phyloP scores from a whole-genome alignment of 1,284 basidiomycete species.

The Cryptococcus floricola region DNA sequence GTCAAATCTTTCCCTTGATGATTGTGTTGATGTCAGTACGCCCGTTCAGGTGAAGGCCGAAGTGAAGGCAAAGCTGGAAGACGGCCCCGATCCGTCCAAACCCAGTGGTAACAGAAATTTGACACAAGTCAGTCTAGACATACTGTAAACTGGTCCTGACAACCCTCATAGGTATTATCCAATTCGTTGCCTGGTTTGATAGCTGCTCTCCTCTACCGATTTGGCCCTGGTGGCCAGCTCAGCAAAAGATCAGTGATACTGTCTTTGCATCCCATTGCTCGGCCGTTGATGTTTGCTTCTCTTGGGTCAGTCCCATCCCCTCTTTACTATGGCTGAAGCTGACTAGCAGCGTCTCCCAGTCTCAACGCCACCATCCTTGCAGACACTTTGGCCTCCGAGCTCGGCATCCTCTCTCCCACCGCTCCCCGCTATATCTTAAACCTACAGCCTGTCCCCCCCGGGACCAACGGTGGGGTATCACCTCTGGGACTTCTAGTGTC shows the following conservation, averaged over 20 bases:
- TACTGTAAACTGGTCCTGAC: background rate
- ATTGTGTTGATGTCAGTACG: background rate
- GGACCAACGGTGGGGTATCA: slow-evolving; percentile 87
- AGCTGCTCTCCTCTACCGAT: slow-evolving; percentile 63
- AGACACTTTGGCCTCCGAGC: slow-evolving; percentile 46
- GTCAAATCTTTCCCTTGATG: background rate
- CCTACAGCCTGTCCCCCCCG: slow-evolving; percentile 67
- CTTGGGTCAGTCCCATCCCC: slow-evolving; percentile 59
- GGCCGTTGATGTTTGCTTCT: slow-evolving; percentile 43
- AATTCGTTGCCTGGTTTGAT: slow-evolving; percentile 70
- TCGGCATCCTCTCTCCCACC: slow-evolving; percentile 71
- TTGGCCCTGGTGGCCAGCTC: slow-evolving; percentile 26
- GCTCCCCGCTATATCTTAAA: slow-evolving; percentile 73
- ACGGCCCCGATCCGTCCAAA: slow-evolving; percentile 62
- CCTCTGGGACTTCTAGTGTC: slow-evolving; percentile 69
- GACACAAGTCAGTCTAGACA: slow-evolving; percentile 57
- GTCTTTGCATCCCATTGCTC: slow-evolving; percentile 18
- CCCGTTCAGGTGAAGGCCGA: slow-evolving; percentile 48
- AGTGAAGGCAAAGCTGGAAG: slow-evolving; percentile 71
- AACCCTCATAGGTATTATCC: slow-evolving; percentile 56
- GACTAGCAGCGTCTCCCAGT: slow-evolving; percentile 4
- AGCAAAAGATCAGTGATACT: slow-evolving; percentile 29
- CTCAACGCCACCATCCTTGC: slow-evolving; percentile 32
- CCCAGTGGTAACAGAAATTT: slow-evolving; percentile 64
- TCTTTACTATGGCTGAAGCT: too few relatives aligned